Evolutionary conservation across 768 basidiomycete genomes (phyloP).

Genomic region (Termitomyces sp.): DNA sequence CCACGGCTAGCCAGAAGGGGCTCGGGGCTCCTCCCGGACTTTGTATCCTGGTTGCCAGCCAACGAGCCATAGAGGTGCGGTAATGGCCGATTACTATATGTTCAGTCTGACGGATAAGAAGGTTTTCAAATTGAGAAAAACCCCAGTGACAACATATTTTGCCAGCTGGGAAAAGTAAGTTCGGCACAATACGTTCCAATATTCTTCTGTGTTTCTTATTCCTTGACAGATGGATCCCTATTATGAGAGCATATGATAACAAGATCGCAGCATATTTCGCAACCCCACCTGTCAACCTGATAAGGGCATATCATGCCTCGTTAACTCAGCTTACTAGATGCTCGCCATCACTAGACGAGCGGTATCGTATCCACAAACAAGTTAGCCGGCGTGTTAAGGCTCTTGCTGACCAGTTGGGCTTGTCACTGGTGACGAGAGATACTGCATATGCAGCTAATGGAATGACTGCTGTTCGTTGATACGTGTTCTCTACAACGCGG

Average conservation of each 20-base stretch:
- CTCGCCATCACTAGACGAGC: slow-evolving; percentile 57
- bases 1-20: slow-evolving; percentile 82
- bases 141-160: slow-evolving; percentile 67
- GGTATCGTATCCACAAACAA: slow-evolving; percentile 65
- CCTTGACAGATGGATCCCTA: slow-evolving; percentile 63
- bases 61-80: slow-evolving; percentile 57
- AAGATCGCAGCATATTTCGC: slow-evolving; percentile 82
- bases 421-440: slow-evolving; percentile 57
- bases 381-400: slow-evolving; percentile 61
- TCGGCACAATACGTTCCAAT: slow-evolving; percentile 2
- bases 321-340: slow-evolving; percentile 59
- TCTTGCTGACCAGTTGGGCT: slow-evolving; percentile 55
- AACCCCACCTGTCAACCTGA: slow-evolving; percentile 82
- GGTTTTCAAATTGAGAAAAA: slow-evolving; percentile 52
- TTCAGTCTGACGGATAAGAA: slow-evolving; percentile 16
- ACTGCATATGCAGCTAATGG: slow-evolving; percentile 68
- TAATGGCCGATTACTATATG: neutral
- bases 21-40: slow-evolving; percentile 85
- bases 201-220: neutral
- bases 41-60: slow-evolving; percentile 71
- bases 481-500: neutral
- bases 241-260: slow-evolving; percentile 81
- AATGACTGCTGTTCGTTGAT: slow-evolving; percentile 67
- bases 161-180: slow-evolving; percentile 75
- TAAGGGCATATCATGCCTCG: slow-evolving; percentile 79